Base-by-base conservation (phyloP, 768 basidiomycete genomes). In the Mrakia frigida region DNA sequence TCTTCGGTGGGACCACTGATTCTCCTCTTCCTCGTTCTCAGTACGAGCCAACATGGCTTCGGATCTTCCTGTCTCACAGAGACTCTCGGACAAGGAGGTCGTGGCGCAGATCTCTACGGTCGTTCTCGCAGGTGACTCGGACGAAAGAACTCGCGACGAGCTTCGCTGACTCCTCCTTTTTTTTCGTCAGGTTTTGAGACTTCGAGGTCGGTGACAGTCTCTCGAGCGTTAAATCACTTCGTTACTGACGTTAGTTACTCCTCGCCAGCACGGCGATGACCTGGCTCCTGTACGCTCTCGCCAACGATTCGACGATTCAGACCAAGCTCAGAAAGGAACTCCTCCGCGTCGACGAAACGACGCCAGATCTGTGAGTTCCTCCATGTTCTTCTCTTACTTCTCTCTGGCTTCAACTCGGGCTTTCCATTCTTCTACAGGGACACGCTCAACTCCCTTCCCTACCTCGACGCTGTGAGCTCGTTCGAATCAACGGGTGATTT, bases 81-180 rank as follows among this genome's bases (percentile, higher is more conserved):
- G 90, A 78, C 88, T 95, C 79, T 91, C 92, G 0, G 94, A 97
- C 80, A 89, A 91, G 43, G 94, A 96, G 80, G 90, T 95, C 70
- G 85, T 93, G 13, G 86, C 92, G 81, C 93, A 89, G 77, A 89
- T 95, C 83, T 92, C 92, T 79, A 94, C 93, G 0, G 91, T 95
- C 82, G 89, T 94, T 86, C 93, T 63, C 4, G 61, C 61, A 6
- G 61, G 61, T 63, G 61, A 63, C 33, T 35, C 31, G 5, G 16
- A 16, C 11, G 9, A 21, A 13, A 14, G 33, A n/a, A 7, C 25
- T 63, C 61, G 61, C 31, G 61, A 37, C 52, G 56, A 56, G 13
- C 9, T 1, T 18, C 25, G 16, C 7, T 33, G 9, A 37, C 61
- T 63, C 7, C 6, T 33, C 18, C 16, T 37, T 35, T 37, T 33